Evolutionary conservation across 2,329 filamentous ascomycete genomes (phyloP).

Genomic region (Apiospora marii): DNA sequence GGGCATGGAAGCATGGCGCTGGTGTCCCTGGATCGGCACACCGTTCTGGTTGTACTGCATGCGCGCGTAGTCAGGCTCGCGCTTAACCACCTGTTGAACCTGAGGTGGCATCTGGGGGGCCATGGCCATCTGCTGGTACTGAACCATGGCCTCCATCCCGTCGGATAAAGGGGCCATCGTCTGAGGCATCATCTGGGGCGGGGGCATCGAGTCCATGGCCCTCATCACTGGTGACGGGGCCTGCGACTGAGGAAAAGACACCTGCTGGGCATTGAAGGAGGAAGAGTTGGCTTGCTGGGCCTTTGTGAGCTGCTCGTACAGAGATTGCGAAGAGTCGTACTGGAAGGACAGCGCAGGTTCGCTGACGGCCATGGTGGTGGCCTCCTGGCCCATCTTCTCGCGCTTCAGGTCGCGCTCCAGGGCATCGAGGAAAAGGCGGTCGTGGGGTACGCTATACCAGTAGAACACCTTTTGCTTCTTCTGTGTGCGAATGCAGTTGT

Average conservation of each 20-base stretch:
- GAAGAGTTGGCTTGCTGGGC: constrained; percentile 98
- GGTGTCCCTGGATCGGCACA: constrained; percentile 81
- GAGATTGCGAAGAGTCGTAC: constrained; percentile 98
- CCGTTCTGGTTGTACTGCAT: constrained; percentile 93
- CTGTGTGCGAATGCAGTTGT: constrained; percentile 99
- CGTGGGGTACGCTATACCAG: constrained; percentile 99
- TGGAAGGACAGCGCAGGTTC: constrained; percentile 98
- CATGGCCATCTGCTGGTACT: constrained; percentile 76
- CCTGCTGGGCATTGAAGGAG: constrained; percentile 85
- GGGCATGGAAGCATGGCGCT: constrained; percentile 98
- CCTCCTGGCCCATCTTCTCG: constrained; percentile 99
- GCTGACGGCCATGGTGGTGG: constrained; percentile 91
- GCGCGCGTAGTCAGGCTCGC: constrained; percentile 83
- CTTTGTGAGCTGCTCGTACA: constrained; percentile 99
- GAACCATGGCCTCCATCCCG: constrained; percentile 76
- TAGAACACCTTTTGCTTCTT: constrained; percentile 99
- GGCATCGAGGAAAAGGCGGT: constrained; percentile 95
- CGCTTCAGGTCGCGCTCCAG: constrained; percentile 97
- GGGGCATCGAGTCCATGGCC: constrained; percentile 92
- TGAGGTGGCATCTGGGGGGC: constrained; percentile 73
- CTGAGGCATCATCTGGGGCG: constrained; percentile 78
- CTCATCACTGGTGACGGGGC: constrained; percentile 89
- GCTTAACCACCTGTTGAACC: constrained; percentile 73
- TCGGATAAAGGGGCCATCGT: constrained; percentile 66
- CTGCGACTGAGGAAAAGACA: constrained; percentile 76